A percentile compares a stretch with the other conserved stretches of the same genome.
Evolutionary conservation across 306 rosid species (phyloP).

Genomic region (Castanea mollissima): DNA sequence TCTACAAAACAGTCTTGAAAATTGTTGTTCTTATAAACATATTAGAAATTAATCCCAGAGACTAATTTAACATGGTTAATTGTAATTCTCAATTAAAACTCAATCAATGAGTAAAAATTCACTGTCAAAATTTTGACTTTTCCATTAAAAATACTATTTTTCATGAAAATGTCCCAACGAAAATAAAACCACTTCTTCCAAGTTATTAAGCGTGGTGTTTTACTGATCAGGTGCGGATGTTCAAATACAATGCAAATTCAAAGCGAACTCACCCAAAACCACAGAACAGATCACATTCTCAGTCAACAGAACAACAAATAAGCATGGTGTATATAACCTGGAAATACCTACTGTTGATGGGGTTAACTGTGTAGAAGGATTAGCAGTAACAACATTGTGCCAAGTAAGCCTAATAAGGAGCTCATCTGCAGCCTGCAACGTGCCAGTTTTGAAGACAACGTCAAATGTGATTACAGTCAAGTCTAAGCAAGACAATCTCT

Average conservation of each 20-base stretch:
- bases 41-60: too few species aligned
- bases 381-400: constrained; percentile 52
- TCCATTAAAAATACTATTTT: too few species aligned
- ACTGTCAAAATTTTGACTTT: too few species aligned
- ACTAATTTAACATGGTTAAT: too few species aligned
- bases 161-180: too few species aligned
- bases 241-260: constrained; percentile 65
- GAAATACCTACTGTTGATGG: constrained; percentile 67
- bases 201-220: not conserved
- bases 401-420: constrained; percentile 47
- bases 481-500: constrained; percentile 56
- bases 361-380: constrained; percentile 45
- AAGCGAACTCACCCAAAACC: constrained; percentile 43
- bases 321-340: constrained; percentile 52
- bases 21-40: too few species aligned
- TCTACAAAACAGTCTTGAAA: not conserved
- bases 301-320: constrained; percentile 58
- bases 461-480: constrained; percentile 49
- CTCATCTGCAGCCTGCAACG: constrained; percentile 45
- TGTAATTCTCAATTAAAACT: too few species aligned
- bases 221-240: constrained; percentile 57
- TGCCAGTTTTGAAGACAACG: constrained; percentile 44
- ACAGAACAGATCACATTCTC: constrained; percentile 47
- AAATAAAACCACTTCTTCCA: not conserved
- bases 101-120: too few species aligned